Evolutionary conservation across 192 early-diverging fungal species (phyloP).

Genomic region (Coemansia sp.): DNA sequence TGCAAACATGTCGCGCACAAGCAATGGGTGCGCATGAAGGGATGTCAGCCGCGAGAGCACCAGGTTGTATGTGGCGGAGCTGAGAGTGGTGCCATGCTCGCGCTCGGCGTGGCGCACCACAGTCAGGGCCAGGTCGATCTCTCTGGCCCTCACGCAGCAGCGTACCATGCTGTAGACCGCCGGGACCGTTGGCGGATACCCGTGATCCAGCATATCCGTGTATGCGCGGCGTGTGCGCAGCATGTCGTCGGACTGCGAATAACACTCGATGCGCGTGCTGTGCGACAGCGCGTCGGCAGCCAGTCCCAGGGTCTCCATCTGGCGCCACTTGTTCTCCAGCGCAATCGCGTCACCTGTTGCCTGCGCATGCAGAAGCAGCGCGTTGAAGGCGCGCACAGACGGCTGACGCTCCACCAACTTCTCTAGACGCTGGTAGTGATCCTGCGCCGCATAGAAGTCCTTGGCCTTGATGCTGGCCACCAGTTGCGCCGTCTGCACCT

Average conservation of each 20-base stretch:
- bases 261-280: constrained; percentile 19
- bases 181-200: constrained; percentile 14
- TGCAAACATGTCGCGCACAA: constrained; percentile 11
- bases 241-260: constrained; percentile 16
- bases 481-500: constrained; percentile 13
- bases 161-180: constrained; percentile 23
- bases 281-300: constrained; percentile 20
- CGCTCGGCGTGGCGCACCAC: constrained; percentile 33
- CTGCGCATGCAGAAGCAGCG: constrained; percentile 22
- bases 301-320: constrained; percentile 27
- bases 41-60: constrained; percentile 13
- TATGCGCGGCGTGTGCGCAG: constrained; percentile 40
- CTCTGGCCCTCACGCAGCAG: constrained; percentile 23
- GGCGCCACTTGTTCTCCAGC: constrained; percentile 34
- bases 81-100: constrained; percentile 11
- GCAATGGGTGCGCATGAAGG: background rate
- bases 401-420: constrained; percentile 14
- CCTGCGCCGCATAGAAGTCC: constrained; percentile 14
- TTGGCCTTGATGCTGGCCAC: constrained; percentile 3
- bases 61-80: constrained; percentile 28
- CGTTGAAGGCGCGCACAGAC: constrained; percentile 23
- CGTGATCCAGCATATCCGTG: constrained; percentile 38
- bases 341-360: constrained; percentile 4
- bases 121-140: constrained; percentile 19
- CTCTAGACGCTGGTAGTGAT: constrained; percentile 22